These are phyloP conservation scores for Westerdykella sp. DNA, from an alignment of 2,329 filamentous ascomycete species.

Conservation along the genomic window DNA sequence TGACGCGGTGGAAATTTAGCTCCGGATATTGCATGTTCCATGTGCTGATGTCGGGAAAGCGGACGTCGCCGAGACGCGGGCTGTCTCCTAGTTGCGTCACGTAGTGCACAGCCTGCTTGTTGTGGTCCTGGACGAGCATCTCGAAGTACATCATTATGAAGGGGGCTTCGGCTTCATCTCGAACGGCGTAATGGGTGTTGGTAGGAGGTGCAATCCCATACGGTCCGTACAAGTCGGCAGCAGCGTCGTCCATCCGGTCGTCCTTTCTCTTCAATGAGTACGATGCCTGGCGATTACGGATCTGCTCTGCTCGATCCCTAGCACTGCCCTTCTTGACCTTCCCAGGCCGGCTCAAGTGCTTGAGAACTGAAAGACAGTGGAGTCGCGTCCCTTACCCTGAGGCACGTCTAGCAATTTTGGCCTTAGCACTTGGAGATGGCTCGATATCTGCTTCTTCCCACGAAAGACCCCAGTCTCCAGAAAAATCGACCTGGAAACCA, in stretches of 20 bases:
- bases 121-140: slow-evolving; percentile 38
- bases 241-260: no score
- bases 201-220: no score
- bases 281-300: no score
- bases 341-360: not conserved
- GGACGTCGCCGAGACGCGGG: slow-evolving; percentile 25
- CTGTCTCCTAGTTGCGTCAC: slow-evolving; percentile 32
- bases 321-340: no score
- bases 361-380: not conserved
- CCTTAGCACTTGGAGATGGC: slow-evolving; percentile 58
- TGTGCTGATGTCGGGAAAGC: slow-evolving; percentile 25
- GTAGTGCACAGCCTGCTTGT: slow-evolving; percentile 31
- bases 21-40: slow-evolving; percentile 33
- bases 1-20: slow-evolving; percentile 21
- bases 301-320: no score
- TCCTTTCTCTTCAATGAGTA: no score
- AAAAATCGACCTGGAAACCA: slow-evolving; percentile 54
- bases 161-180: slow-evolving; percentile 4
- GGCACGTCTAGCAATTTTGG: slow-evolving; percentile 49
- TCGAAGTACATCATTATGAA: slow-evolving; percentile 31
- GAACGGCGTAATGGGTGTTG: no score
- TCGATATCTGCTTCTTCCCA: slow-evolving; percentile 56
- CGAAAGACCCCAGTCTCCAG: slow-evolving; percentile 49
- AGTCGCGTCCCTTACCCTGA: slow-evolving; percentile 41
- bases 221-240: no score